These are phyloP conservation scores for Hypoxylon sp. DNA, from an alignment of 2,329 filamentous ascomycete genomes.

Conservation along the genomic window DNA sequence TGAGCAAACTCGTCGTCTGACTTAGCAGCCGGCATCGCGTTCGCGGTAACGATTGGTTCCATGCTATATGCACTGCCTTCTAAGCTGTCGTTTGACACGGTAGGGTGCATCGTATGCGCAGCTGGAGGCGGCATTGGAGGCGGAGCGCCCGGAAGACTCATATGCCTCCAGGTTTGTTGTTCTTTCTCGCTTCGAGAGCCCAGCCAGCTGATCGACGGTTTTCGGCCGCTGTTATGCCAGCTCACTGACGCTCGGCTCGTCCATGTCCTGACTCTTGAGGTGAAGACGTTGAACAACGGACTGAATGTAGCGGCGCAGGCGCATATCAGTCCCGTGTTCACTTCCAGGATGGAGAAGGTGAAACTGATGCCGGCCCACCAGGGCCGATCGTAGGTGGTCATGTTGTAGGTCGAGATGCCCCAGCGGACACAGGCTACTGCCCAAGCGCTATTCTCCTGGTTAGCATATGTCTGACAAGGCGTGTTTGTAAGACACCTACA, in stretches of 20 bases:
- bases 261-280: constrained; percentile 37
- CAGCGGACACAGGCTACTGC: constrained; percentile 51
- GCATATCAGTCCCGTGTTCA: constrained; percentile 53
- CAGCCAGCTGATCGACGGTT: constrained; percentile 26
- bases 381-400: constrained; percentile 50
- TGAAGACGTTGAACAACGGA: constrained; percentile 46
- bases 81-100: constrained; percentile 30
- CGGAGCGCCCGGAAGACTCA: constrained; percentile 24
- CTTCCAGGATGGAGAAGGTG: constrained; percentile 52
- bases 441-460: constrained; percentile 48
- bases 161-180: constrained; percentile 15
- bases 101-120: constrained; percentile 11
- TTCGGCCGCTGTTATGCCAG: constrained; percentile 34
- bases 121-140: constrained; percentile 32
- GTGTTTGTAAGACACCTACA: constrained; percentile 43
- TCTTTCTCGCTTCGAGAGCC: constrained; percentile 44
- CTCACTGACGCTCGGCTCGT: constrained; percentile 41
- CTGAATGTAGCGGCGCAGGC: constrained; percentile 51
- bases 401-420: constrained; percentile 52
- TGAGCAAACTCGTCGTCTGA: constrained; percentile 42
- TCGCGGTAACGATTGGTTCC: constrained; percentile 37
- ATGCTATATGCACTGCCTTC: constrained; percentile 27
- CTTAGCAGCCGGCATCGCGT: constrained; percentile 39
- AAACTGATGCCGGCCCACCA: constrained; percentile 54
- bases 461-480: constrained; percentile 23